Conservation (phyloP, 164 flowering plant genomes). For the Taxillus chinensis region DNA sequence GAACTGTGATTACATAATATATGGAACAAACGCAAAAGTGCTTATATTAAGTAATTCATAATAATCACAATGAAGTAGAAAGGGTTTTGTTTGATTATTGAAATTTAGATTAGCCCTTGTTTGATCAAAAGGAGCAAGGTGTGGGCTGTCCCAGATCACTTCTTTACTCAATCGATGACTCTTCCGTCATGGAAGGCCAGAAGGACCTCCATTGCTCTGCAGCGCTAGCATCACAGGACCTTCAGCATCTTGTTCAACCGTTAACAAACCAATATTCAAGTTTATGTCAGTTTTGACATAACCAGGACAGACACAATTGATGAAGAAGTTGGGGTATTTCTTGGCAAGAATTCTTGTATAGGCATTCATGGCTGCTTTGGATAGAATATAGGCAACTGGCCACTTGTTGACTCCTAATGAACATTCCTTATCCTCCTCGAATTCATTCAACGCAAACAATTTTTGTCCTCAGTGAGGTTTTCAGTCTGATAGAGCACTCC, state of each 20-base stretch:
- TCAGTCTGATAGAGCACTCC: conserved; percentile 12
- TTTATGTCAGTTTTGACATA: conserved; percentile 20
- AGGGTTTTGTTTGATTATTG: too few species aligned
- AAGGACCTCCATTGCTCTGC: conserved; percentile 15
- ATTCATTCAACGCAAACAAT: conserved; percentile 20
- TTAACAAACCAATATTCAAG: conserved; percentile 8
- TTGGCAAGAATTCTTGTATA: conserved; percentile 27
- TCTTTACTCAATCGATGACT: not conserved
- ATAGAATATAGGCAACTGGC: conserved; percentile 22
- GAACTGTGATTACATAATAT: too few species aligned
- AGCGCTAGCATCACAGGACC: conserved; percentile 20
- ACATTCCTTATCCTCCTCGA: conserved; percentile 25
- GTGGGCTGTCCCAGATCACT: too few species aligned
- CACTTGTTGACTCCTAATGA: conserved; percentile 23
- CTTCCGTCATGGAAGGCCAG: conserved; percentile 12
- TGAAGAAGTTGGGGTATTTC: conserved; percentile 8
- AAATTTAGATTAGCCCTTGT: too few species aligned
- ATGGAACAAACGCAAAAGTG: too few species aligned
- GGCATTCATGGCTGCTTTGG: conserved; percentile 32
- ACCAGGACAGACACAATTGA: conserved; percentile 26
- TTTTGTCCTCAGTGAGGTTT: conserved; percentile 17
- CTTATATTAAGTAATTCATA: too few species aligned
- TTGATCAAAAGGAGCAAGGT: too few species aligned
- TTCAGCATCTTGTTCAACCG: conserved; percentile 22
- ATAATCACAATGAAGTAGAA: too few species aligned